phyloP scores from a whole-genome alignment of 2,329 filamentous ascomycete genomes.

The Colletotrichum somersetense region DNA sequence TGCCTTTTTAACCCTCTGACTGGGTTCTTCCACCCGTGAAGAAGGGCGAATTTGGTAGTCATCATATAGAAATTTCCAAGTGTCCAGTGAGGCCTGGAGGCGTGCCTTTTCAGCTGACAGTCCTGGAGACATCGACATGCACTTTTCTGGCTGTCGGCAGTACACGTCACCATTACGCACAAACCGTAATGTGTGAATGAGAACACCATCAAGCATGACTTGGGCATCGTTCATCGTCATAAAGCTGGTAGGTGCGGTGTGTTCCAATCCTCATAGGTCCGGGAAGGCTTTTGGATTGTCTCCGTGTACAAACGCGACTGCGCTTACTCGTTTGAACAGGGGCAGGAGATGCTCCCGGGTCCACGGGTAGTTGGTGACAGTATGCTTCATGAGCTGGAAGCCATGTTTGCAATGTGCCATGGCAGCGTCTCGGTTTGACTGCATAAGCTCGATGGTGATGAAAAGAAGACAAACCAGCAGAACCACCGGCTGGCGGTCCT shows the following conservation, averaged over 20 bases:
- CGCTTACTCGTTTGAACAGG: background rate
- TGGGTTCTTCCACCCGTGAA: background rate
- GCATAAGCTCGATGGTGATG: constrained; percentile 26
- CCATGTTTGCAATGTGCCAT: constrained; percentile 27
- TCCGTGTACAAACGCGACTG: background rate
- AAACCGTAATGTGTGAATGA: constrained; percentile 16
- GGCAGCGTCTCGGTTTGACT: background rate
- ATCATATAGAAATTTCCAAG: constrained; percentile 4
- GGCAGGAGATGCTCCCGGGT: constrained; percentile 21
- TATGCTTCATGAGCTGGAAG: background rate
- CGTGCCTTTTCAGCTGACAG: constrained; percentile 7
- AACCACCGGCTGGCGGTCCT: constrained; percentile 14
- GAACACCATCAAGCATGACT: background rate
- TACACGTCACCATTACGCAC: constrained; percentile 8
- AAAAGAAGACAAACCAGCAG: constrained; percentile 38
- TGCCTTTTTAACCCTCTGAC: background rate
- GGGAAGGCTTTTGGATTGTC: constrained; percentile 31
- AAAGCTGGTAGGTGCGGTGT: background rate
- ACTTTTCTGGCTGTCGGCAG: background rate
- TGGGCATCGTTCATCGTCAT: constrained; percentile 6
- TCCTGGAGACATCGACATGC: background rate
- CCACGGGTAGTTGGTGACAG: constrained; percentile 2
- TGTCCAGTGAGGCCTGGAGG: background rate
- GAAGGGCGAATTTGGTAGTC: constrained; percentile 3
- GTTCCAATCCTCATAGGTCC: background rate